Base-by-base conservation (phyloP, 2,329 filamentous ascomycete genomes). In the Colletotrichum sp. region DNA sequence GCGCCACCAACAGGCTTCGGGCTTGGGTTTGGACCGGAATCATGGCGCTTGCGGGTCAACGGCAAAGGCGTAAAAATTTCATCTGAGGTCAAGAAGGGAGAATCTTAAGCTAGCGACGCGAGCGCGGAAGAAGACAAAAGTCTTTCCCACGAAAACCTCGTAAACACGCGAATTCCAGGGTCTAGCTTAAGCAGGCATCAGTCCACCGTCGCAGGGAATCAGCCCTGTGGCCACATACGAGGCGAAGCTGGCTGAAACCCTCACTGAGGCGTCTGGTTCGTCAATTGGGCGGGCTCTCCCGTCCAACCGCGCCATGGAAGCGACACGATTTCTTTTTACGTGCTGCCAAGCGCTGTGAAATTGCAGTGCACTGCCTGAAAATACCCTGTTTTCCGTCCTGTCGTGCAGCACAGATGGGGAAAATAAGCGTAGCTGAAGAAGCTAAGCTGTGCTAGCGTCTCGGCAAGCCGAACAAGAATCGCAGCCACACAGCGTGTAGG, bases 1-100 rank as follows among this genome's bases (percentile, higher is more conserved):
- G 60, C 12, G 55, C 24, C 13, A 30, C 15, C 13, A 30, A 0
- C 2, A 59, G 55, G 26, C 4, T 28, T 18, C 26, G 22, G 13
- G 1, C 22, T 0, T 0, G 22, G 24, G 0, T 26, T 12, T 3
- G 22, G 1, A 0, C 9, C 1, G 0, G 9, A 6, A 18, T 59
- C 55, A 59, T 30, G 55, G 22, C 9, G 13, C 18, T 59, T 1
- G 10, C 44, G n/a, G n/a, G n/a, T 22, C n/a, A 52, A 52, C 4
- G 6, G 18, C 0, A 48, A 48, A 48, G 39, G 18, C 18, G 39
- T 12, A 1, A n/a, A n/a, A 1, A n/a, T n/a, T 3, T 6, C 7
- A 6, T 2, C 18, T 6, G n/a, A 7, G 44, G 6, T 48, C 18
- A 22, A 1, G 44, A 48, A 2, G 3, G 3, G 6, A 22, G 44